A percentile compares a stretch with the other conserved stretches of the same genome.
phyloP scores from a whole-genome alignment of 306 rosid species.

The Castanopsis chinensis region DNA sequence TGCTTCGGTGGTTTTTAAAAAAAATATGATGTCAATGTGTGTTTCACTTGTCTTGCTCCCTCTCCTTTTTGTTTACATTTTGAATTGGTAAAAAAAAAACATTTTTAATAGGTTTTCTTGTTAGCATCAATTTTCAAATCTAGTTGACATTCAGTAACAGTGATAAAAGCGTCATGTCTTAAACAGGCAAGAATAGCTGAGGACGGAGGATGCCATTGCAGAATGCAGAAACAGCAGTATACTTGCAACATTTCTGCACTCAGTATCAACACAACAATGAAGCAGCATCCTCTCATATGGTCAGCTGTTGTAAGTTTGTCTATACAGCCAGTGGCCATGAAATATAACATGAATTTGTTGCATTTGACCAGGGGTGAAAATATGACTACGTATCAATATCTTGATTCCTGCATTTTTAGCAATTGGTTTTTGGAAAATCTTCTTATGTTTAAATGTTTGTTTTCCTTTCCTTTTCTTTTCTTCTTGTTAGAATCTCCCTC shows the following conservation, averaged over 20 bases:
- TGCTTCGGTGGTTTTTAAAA: too few species aligned
- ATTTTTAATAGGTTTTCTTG: too few species aligned
- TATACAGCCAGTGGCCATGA: constrained; percentile 9
- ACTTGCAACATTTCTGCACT: constrained; percentile 91
- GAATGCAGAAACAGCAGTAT: too few species aligned
- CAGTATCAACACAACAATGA: constrained; percentile 90
- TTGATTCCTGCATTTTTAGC: constrained; percentile 3
- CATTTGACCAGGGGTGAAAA: neutral
- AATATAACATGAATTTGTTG: neutral
- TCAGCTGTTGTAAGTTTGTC: constrained; percentile 77
- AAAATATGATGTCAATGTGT: too few species aligned
- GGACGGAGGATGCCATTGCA: too few species aligned
- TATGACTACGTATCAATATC: neutral
- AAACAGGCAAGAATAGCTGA: too few species aligned
- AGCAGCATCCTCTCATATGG: constrained; percentile 99
- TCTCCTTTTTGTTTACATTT: too few species aligned
- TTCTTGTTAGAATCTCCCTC: constrained; percentile 80
- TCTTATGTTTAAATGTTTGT: neutral
- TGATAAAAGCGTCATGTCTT: too few species aligned
- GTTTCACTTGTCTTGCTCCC: too few species aligned
- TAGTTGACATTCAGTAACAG: too few species aligned
- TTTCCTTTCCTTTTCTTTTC: constrained; percentile 6
- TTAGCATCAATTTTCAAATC: too few species aligned
- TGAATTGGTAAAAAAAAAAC: too few species aligned
- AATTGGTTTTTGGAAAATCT: neutral